phyloP scores from a whole-genome alignment of 2,329 filamentous ascomycete species.

The Fusarium mundagurra region DNA sequence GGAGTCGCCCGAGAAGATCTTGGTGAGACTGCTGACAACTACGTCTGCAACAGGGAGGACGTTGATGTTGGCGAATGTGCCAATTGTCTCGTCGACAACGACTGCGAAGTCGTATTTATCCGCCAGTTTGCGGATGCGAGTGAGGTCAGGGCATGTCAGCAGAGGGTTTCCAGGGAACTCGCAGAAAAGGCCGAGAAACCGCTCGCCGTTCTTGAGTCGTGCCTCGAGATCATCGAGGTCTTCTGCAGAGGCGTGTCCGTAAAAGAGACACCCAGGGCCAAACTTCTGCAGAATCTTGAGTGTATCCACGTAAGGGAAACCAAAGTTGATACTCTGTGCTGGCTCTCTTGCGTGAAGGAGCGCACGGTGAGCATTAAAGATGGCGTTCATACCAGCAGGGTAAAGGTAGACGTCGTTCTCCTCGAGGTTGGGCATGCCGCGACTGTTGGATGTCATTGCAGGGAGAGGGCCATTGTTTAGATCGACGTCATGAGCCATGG shows the following conservation, averaged over 20 bases:
- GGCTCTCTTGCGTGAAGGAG: constrained; percentile 72
- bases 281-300: constrained; percentile 96
- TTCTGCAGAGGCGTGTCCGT: constrained; percentile 78
- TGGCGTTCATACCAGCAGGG: constrained; percentile 92
- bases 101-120: constrained; percentile 88
- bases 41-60: constrained; percentile 90
- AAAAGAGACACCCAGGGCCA: constrained; percentile 88
- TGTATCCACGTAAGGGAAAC: constrained; percentile 98
- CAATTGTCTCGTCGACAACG: constrained; percentile 95
- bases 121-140: constrained; percentile 81
- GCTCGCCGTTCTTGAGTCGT: constrained; percentile 76
- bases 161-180: constrained; percentile 96
- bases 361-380: constrained; percentile 85
- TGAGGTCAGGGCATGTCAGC: constrained; percentile 83
- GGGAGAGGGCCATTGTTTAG: constrained; percentile 38
- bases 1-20: constrained; percentile 96
- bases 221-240: constrained; percentile 87
- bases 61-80: constrained; percentile 95
- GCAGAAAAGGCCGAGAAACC: constrained; percentile 85
- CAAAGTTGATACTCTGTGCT: constrained; percentile 85
- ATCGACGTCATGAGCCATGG: constrained; percentile 77
- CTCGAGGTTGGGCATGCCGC: constrained; percentile 72
- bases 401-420: constrained; percentile 92
- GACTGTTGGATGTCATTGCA: constrained; percentile 53
- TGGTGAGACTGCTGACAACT: constrained; percentile 93